These are phyloP conservation scores for Viridothelium virens DNA, from an alignment of 495 filamentous ascomycete genomes.

Conservation along the genomic window DNA sequence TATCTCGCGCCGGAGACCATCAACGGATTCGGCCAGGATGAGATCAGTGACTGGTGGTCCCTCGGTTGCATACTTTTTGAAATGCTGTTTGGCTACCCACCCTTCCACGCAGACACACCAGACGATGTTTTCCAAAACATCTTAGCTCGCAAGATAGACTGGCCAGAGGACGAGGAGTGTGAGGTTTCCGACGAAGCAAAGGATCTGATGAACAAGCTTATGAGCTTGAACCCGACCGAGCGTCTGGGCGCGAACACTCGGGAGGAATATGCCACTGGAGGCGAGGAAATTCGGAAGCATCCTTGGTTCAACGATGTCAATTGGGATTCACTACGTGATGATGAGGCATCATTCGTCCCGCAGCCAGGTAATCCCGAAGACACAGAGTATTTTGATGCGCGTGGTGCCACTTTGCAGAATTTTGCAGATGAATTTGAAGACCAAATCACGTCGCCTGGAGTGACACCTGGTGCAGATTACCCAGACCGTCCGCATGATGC, in stretches of 20 bases:
- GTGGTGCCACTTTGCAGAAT: conserved; percentile 79
- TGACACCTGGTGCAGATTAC: conserved; percentile 59
- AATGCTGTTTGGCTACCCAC: conserved; percentile 84
- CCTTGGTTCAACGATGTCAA: conserved; percentile 82
- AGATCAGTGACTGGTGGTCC: conserved; percentile 99
- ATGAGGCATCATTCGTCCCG: conserved; percentile 93
- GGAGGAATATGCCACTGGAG: conserved; percentile 70
- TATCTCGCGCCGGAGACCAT: conserved; percentile 97
- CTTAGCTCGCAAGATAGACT: conserved; percentile 75
- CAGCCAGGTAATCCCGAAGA: conserved; percentile 89
- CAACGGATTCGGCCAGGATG: conserved; percentile 87
- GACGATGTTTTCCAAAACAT: conserved; percentile 98
- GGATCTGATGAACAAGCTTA: conserved; percentile 84
- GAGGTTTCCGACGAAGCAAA: conserved; percentile 71
- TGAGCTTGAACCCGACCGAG: conserved; percentile 69
- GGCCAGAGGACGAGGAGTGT: conserved; percentile 60
- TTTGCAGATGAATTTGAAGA: conserved; percentile 94
- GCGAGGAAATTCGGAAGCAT: conserved; percentile 81
- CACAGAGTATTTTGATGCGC: conserved; percentile 92
- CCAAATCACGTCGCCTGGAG: conserved; percentile 59
- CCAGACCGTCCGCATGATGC: conserved; percentile 90
- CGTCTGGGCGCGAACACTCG: conserved; percentile 77
- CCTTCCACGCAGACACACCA: conserved; percentile 84
- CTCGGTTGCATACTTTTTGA: conserved; percentile 96
- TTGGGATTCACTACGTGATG: conserved; percentile 83